Conservation (phyloP, 768 basidiomycete genomes). For the Roridomyces roridus region DNA sequence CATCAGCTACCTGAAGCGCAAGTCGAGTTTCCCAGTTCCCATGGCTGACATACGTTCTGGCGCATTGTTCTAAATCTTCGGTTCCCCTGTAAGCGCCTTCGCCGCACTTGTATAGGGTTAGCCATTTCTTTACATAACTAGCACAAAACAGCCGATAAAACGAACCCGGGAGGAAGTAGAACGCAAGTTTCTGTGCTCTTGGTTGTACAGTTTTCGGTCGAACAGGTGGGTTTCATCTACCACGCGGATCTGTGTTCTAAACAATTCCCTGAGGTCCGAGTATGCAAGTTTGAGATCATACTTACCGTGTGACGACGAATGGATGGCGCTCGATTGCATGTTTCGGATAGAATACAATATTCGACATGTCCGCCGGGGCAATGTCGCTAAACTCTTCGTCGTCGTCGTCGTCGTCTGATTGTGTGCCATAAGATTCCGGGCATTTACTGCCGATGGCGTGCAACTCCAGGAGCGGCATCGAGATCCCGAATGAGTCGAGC, state of each 20-base stretch:
- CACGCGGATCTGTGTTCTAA: constrained; percentile 39
- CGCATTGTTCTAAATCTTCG: constrained; percentile 27
- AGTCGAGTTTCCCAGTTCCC: constrained; percentile 40
- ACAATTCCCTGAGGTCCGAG: no score
- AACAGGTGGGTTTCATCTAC: constrained; percentile 37
- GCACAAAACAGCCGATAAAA: background rate
- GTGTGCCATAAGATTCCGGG: background rate
- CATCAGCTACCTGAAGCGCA: constrained; percentile 29
- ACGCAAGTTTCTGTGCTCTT: constrained; percentile 30
- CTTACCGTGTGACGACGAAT: constrained; percentile 43
- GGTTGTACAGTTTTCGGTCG: constrained; percentile 36
- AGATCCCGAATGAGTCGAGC: constrained; percentile 19
- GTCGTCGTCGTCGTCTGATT: constrained; percentile 4
- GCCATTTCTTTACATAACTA: no score
- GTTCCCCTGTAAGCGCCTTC: constrained; percentile 18
- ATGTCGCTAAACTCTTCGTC: background rate
- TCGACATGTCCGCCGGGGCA: no score
- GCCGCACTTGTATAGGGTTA: constrained; percentile 25
- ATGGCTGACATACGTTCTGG: constrained; percentile 27
- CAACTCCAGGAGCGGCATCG: constrained; percentile 19
- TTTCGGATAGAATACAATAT: no score
- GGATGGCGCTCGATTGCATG: constrained; percentile 36
- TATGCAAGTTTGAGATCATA: no score
- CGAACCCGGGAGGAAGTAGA: constrained; percentile 13
- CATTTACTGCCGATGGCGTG: constrained; percentile 11